phyloP scores from a whole-genome alignment of 805 yeast genomes.

The Grigorovia yakushimaensis region DNA sequence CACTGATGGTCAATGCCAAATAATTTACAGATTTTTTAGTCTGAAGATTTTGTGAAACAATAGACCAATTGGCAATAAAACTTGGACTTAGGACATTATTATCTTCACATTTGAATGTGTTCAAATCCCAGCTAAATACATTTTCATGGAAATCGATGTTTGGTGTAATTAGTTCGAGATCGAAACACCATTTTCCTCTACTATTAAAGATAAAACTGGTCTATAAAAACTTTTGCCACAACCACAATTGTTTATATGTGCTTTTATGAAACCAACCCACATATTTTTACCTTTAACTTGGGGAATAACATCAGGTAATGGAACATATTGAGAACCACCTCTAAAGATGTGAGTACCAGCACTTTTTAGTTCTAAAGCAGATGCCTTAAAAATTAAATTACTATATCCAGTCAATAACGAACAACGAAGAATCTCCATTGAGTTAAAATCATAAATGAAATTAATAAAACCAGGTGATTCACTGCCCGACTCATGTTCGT shows the following conservation, averaged over 20 bases:
- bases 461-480: slow-evolving; percentile 16
- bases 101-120: slow-evolving; percentile 9
- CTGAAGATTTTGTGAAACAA: slow-evolving; percentile 9
- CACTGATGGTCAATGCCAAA: slow-evolving; percentile 32
- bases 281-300: slow-evolving; percentile 10
- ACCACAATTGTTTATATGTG: slow-evolving; percentile 12
- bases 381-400: slow-evolving; percentile 9
- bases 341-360: slow-evolving; percentile 10
- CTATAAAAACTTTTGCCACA: slow-evolving; percentile 13
- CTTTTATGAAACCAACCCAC: slow-evolving; percentile 17
- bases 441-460: neutral
- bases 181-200: slow-evolving; percentile 11
- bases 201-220: slow-evolving; percentile 11
- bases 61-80: slow-evolving; percentile 13
- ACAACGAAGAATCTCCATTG: slow-evolving; percentile 13
- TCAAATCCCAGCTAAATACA: no score
- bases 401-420: slow-evolving; percentile 16
- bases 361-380: slow-evolving; percentile 5
- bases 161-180: slow-evolving; percentile 12
- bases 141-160: no score
- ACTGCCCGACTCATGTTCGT: slow-evolving; percentile 1
- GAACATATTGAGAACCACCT: slow-evolving; percentile 13
- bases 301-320: slow-evolving; percentile 11
- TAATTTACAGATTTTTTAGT: slow-evolving; percentile 25
- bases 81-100: slow-evolving; percentile 13